Evolutionary conservation across 768 basidiomycete genomes (phyloP).

Genomic region (Amanita rimosa): DNA sequence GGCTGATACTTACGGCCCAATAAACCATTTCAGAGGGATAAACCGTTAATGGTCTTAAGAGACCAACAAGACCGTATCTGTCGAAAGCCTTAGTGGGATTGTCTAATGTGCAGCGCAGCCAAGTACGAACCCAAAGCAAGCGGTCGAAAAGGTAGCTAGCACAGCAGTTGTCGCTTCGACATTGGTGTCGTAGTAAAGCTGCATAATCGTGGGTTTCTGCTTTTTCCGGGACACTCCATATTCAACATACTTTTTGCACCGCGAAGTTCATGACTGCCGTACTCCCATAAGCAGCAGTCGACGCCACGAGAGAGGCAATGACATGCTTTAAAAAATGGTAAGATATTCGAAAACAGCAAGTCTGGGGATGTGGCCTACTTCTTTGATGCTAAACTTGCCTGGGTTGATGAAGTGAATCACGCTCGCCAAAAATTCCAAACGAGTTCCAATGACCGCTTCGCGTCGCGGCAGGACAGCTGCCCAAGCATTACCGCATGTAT

Average conservation of each 20-base stretch:
- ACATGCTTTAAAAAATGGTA: constrained; percentile 32
- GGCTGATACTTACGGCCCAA: constrained; percentile 29
- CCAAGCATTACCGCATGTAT: constrained; percentile 40
- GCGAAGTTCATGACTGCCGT: constrained; percentile 50
- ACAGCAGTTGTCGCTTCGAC: constrained; percentile 44
- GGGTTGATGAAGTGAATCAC: constrained; percentile 42
- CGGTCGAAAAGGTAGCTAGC: constrained; percentile 53
- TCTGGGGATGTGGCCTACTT: constrained; percentile 23
- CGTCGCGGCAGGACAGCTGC: constrained; percentile 31
- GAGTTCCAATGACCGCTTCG: constrained; percentile 32
- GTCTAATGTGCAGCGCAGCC: neutral
- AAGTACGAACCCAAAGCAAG: constrained; percentile 42
- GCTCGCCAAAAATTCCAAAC: constrained; percentile 26
- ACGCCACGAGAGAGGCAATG: constrained; percentile 42
- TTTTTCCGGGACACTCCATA: neutral
- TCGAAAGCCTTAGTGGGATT: neutral
- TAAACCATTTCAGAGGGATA: constrained; percentile 59
- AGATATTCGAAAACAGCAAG: no score
- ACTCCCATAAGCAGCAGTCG: constrained; percentile 42
- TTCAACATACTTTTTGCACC: constrained; percentile 35
- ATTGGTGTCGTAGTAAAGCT: constrained; percentile 48
- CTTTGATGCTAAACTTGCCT: constrained; percentile 45
- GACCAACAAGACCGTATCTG: constrained; percentile 49
- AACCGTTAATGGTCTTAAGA: constrained; percentile 46
- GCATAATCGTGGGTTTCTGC: constrained; percentile 10